Evolutionary conservation across 192 early-diverging fungal genomes (phyloP), one percentile per base, ranked within the genome.

Genomic region (Coemansia sp.): DNA sequence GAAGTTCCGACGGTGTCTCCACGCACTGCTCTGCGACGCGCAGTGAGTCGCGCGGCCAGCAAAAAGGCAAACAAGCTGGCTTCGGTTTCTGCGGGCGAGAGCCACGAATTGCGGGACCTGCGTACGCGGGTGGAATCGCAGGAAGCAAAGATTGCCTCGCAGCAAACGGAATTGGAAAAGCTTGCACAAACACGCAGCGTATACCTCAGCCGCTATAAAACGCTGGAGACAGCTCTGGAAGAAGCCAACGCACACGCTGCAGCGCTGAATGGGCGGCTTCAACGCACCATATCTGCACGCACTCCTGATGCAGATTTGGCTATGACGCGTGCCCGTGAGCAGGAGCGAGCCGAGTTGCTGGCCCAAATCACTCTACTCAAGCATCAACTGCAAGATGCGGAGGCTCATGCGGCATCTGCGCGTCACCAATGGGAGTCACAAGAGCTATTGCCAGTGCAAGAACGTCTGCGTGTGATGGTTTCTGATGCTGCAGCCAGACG

Each of bases 1-100:
- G 58, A 78, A 32, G 75, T 77, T 38, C 69, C 75, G 22, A 78
- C 76, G 0, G 70, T 78, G 30, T 78, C 76, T n/a, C 76, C 76
- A 0, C 70, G 76, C 5, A 66, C 76, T 0, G 76, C 76, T 0
- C 28, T 66, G 58, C 70, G 76, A 1, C 65, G 76, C 4, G 76
- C 76, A 0, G 70, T 78, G 4, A 78, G 76, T 28, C 76, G 76
- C 2, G 70, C 70, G 2, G 70, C 69, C 7, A 78, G 76, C 49
- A 64, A 65, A 31, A 73, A 69, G 66, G 76, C 76, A 28, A 78
- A 78, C 64, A 78, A 78, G 59, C 26, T 69, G 19, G 54, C 67
- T 24, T 78, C 76, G 58, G 69, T 78, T 23, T 78, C 76, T 10
- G 76, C 76, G 1, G 76, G 76, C 59, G 76, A 78, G 27, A 55